phyloP scores from a whole-genome alignment of 78 protist species.

The Thecamonas trahens region DNA sequence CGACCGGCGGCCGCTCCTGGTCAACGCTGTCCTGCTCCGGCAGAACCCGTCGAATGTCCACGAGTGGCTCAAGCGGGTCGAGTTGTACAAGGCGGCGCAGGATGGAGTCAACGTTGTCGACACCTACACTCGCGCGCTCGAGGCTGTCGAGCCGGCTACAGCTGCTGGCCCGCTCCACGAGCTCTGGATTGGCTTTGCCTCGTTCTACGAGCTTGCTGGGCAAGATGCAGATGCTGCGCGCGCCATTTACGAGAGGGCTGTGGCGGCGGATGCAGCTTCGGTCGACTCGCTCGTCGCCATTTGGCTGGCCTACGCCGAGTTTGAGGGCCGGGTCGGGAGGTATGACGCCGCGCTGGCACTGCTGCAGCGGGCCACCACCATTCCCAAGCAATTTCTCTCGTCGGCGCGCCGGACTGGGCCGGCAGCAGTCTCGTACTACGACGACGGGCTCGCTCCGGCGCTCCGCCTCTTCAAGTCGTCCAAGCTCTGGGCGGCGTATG shows the following conservation, averaged over 20 bases:
- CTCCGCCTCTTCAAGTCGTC: slow-evolving; percentile 63
- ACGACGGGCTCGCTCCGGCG: too few species aligned
- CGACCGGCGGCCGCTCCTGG: slow-evolving; percentile 68
- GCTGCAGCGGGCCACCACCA: slow-evolving; percentile 28
- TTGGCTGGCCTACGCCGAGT: slow-evolving; percentile 88
- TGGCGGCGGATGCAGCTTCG: slow-evolving; percentile 12
- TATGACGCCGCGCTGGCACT: slow-evolving; percentile 34
- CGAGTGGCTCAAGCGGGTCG: slow-evolving; percentile 92
- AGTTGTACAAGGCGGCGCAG: slow-evolving; percentile 35
- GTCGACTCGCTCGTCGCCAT: slow-evolving; percentile 82
- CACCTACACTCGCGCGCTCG: slow-evolving; percentile 57
- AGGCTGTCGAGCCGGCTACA: slow-evolving; percentile 54
- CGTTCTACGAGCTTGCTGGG: slow-evolving; percentile 33
- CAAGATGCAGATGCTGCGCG: slow-evolving; percentile 39
- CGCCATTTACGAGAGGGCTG: slow-evolving; percentile 59
- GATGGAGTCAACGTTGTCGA: slow-evolving; percentile 25
- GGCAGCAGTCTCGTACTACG: too few species aligned
- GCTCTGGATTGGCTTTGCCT: slow-evolving; percentile 36
- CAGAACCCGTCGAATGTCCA: slow-evolving; percentile 94
- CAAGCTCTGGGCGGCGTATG: slow-evolving; percentile 87
- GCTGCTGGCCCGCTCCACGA: neutral
- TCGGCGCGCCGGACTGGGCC: too few species aligned
- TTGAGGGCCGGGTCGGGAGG: slow-evolving; percentile 71
- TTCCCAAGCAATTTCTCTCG: slow-evolving; percentile 15
- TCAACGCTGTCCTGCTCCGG: slow-evolving; percentile 68